Conservation (phyloP, 1,139 yeast genomes). For the Citeromyces siamensis region DNA sequence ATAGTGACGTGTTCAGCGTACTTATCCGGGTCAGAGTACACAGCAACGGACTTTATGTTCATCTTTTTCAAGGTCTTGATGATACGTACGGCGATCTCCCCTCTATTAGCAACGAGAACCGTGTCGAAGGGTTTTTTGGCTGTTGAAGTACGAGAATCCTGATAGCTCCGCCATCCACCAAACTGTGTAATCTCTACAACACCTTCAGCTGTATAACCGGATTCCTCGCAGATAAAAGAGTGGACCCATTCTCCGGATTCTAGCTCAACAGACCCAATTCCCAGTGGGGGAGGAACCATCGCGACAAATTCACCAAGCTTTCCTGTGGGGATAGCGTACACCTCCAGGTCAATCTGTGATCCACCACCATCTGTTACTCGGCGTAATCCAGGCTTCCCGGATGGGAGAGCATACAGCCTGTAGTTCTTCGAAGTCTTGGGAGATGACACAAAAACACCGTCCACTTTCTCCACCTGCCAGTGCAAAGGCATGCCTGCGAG, state of each 20-base stretch:
- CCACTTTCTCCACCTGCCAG: slow-evolving; percentile 85
- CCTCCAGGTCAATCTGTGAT: slow-evolving; percentile 55
- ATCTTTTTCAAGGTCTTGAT: slow-evolving; percentile 76
- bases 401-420: slow-evolving; percentile 72
- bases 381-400: slow-evolving; percentile 80
- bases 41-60: slow-evolving; percentile 70
- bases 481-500: slow-evolving; percentile 78
- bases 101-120: slow-evolving; percentile 91
- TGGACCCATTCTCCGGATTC: slow-evolving; percentile 74
- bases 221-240: slow-evolving; percentile 89
- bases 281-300: slow-evolving; percentile 90
- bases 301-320: slow-evolving; percentile 71
- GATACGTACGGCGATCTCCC: slow-evolving; percentile 94
- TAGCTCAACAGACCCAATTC: slow-evolving; percentile 84
- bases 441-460: slow-evolving; percentile 57
- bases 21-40: slow-evolving; percentile 83
- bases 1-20: slow-evolving; percentile 75
- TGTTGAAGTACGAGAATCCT: slow-evolving; percentile 21
- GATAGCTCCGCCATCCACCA: slow-evolving; percentile 83
- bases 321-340: slow-evolving; percentile 70
- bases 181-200: slow-evolving; percentile 66
- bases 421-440: slow-evolving; percentile 68
- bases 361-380: slow-evolving; percentile 46
- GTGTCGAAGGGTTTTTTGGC: slow-evolving; percentile 57
- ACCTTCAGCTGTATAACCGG: slow-evolving; percentile 61